These are phyloP conservation scores for Allantophomopsis cytisporea DNA, from an alignment of 2,329 filamentous ascomycete species.

Conservation along the genomic window DNA sequence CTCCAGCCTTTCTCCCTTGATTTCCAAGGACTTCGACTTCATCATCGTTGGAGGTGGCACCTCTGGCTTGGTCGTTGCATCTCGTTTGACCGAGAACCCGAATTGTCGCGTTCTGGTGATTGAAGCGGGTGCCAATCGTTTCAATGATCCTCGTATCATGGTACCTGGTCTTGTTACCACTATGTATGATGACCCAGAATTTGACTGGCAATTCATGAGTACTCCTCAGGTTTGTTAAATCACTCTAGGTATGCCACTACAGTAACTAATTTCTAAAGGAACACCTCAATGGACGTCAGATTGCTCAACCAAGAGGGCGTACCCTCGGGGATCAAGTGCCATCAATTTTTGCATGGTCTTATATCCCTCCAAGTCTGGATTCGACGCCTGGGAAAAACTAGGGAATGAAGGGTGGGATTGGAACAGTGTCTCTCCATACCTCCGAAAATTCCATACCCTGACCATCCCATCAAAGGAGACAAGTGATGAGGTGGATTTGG, in stretches of 20 bases:
- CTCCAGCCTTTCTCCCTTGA: too few species aligned
- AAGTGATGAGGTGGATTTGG: conserved; percentile 33
- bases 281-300: conserved; percentile 25
- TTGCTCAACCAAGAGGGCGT: conserved; percentile 35
- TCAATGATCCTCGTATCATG: conserved; percentile 29
- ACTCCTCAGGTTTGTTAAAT: too few species aligned
- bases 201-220: conserved; percentile 39
- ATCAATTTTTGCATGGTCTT: conserved; percentile 46
- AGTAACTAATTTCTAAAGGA: conserved; percentile 23
- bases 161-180: conserved; percentile 38
- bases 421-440: too few species aligned
- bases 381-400: conserved; percentile 29
- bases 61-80: conserved; percentile 41
- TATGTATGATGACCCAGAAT: conserved; percentile 30
- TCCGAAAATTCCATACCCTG: conserved; percentile 32
- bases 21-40: conserved; percentile 1
- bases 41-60: conserved; percentile 32
- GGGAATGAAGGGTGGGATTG: too few species aligned
- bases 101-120: conserved; percentile 40
- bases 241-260: too few species aligned
- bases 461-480: conserved; percentile 34
- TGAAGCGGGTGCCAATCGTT: conserved; percentile 40
- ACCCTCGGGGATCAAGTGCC: conserved; percentile 34
- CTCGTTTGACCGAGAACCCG: conserved; percentile 30
- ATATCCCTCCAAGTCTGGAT: conserved; percentile 26